phyloP scores from a whole-genome alignment of 345 rosid genomes.

The Eucalyptus camaldulensis region DNA sequence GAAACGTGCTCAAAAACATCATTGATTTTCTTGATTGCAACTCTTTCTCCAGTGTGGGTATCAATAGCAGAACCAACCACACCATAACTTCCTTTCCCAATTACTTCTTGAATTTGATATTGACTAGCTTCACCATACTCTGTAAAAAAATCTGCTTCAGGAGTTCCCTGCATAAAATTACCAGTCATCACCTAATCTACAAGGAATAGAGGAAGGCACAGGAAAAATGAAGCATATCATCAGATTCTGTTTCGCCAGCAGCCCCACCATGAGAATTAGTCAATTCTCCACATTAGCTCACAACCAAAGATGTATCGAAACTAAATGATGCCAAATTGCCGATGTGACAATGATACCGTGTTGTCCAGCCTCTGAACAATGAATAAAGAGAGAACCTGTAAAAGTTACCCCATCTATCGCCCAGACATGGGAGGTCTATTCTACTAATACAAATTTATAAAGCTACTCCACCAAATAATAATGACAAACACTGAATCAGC shows the following conservation, averaged over 20 bases:
- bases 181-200: not conserved
- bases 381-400: not conserved
- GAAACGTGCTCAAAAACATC: conserved; percentile 97
- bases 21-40: conserved; percentile 89
- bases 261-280: not conserved
- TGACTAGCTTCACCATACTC: conserved; percentile 93
- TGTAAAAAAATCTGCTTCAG: conserved; percentile 69
- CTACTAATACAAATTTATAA: not conserved
- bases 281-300: not conserved
- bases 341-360: not conserved
- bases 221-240: not conserved
- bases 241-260: not conserved
- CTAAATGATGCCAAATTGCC: not conserved
- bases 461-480: not conserved
- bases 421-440: not conserved
- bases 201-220: not conserved
- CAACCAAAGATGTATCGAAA: not conserved
- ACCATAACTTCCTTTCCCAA: conserved; percentile 98
- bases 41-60: conserved; percentile 71
- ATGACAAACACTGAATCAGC: not conserved
- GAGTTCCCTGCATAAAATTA: conserved; percentile 28
- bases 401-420: not conserved
- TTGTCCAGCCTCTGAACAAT: not conserved
- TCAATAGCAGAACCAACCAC: conserved; percentile 91
- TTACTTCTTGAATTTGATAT: conserved; percentile 81